Evolutionary conservation across 352 stramenopile species (phyloP).

Genomic region (Globisporangium lucens): DNA sequence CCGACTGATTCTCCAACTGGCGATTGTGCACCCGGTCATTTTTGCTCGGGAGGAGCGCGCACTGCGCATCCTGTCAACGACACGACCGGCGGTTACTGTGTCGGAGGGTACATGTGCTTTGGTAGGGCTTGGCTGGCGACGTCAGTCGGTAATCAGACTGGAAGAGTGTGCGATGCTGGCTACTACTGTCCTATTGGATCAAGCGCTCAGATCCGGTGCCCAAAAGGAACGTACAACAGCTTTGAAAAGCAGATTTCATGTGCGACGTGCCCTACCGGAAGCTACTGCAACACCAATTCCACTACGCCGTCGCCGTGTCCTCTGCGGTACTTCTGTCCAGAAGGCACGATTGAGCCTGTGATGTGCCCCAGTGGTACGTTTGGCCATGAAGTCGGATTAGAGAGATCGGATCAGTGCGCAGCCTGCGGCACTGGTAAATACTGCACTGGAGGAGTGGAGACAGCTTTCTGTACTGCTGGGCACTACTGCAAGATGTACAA

Average conservation of each 20-base stretch:
- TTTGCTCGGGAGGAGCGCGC: slow-evolving; percentile 50
- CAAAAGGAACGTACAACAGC: slow-evolving; percentile 69
- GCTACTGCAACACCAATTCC: slow-evolving; percentile 70
- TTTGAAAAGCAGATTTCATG: slow-evolving; percentile 45
- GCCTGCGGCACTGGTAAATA: slow-evolving; percentile 72
- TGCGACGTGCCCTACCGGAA: slow-evolving; percentile 47
- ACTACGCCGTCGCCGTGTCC: slow-evolving; percentile 51
- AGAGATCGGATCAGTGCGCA: slow-evolving; percentile 49
- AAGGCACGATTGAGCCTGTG: slow-evolving; percentile 36
- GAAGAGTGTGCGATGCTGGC: slow-evolving; percentile 50
- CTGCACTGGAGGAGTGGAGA: slow-evolving; percentile 69
- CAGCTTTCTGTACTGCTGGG: slow-evolving; percentile 69
- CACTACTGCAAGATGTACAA: slow-evolving; percentile 84
- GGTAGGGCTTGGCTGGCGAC: slow-evolving; percentile 45
- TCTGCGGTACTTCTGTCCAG: slow-evolving; percentile 67
- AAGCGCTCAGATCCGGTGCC: slow-evolving; percentile 41
- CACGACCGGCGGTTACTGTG: slow-evolving; percentile 46
- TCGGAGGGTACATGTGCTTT: slow-evolving; percentile 58
- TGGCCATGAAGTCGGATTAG: slow-evolving; percentile 44
- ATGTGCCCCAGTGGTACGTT: slow-evolving; percentile 84
- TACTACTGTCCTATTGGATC: slow-evolving; percentile 72
- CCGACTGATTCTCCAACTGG: slow-evolving; percentile 55
- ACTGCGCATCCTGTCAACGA: slow-evolving; percentile 38
- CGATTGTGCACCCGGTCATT: slow-evolving; percentile 60
- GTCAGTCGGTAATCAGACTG: slow-evolving; percentile 55